Evolutionary conservation across 2,329 filamentous ascomycete species (phyloP).

Genomic region (Knufia fluminis): DNA sequence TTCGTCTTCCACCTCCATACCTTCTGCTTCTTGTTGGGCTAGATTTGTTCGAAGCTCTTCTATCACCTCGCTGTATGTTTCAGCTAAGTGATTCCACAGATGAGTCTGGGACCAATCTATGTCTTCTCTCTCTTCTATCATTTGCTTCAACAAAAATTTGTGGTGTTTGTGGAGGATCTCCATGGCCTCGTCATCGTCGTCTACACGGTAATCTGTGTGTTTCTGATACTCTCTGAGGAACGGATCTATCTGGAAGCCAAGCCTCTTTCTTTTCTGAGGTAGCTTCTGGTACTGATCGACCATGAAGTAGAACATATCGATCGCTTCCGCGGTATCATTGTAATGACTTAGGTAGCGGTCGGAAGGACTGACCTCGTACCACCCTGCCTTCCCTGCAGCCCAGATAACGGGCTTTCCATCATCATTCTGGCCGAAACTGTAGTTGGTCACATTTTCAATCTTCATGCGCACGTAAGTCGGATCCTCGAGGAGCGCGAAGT

Average conservation of each 20-base stretch:
- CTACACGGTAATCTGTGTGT: conserved; percentile 24
- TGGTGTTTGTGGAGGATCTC: conserved; percentile 39
- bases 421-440: conserved; percentile 42
- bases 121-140: conserved; percentile 37
- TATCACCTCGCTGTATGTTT: conserved; percentile 29
- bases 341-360: conserved; percentile 42
- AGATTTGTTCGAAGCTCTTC: conserved; percentile 13
- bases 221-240: conserved; percentile 23
- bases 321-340: conserved; percentile 49
- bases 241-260: conserved; percentile 21
- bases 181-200: conserved; percentile 38
- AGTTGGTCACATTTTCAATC: conserved; percentile 41
- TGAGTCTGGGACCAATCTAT: conserved; percentile 37
- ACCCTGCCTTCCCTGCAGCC: conserved; percentile 54
- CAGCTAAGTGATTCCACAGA: conserved; percentile 35
- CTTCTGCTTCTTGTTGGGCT: background rate
- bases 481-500: conserved; percentile 30
- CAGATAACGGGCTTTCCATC: conserved; percentile 50
- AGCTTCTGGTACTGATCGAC: conserved; percentile 46
- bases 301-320: conserved; percentile 52
- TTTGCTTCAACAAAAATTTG: conserved; percentile 37
- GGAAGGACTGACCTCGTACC: conserved; percentile 50
- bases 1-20: conserved; percentile 4
- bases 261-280: conserved; percentile 17
- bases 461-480: conserved; percentile 30